Evolutionary conservation across 2,329 filamentous ascomycete genomes (phyloP).

Genomic region (Albifimbria verrucaria): DNA sequence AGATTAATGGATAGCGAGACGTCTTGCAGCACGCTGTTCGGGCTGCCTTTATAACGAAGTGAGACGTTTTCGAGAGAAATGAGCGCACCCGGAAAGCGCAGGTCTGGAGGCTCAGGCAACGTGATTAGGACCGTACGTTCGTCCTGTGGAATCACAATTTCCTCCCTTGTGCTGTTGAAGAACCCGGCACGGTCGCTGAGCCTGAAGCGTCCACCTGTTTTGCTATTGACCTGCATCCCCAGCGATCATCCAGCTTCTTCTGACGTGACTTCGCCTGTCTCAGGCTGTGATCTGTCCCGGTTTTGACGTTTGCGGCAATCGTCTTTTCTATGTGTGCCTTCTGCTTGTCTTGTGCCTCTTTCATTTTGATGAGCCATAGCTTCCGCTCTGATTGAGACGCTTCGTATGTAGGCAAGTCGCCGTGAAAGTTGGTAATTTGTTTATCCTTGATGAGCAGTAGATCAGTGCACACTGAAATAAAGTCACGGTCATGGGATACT

Average conservation of each 20-base stretch:
- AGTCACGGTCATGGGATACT: conserved; percentile 82
- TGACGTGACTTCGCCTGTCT: conserved; percentile 81
- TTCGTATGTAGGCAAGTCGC: conserved; percentile 71
- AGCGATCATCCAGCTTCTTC: conserved; percentile 79
- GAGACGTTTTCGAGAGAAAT: conserved; percentile 67
- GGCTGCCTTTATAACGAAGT: conserved; percentile 56
- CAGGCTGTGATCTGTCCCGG: conserved; percentile 80
- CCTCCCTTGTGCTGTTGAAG: conserved; percentile 55
- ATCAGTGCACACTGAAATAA: conserved; percentile 74
- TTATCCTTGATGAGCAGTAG: conserved; percentile 73
- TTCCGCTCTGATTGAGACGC: conserved; percentile 64
- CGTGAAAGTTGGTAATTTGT: conserved; percentile 69
- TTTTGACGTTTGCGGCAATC: conserved; percentile 70
- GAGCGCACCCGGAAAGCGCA: conserved; percentile 72
- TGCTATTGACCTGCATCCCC: conserved; percentile 69
- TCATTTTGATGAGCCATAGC: conserved; percentile 68
- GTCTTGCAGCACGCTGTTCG: conserved; percentile 51
- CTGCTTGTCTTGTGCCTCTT: conserved; percentile 78
- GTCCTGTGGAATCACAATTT: conserved; percentile 68
- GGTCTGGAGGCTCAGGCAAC: conserved; percentile 62
- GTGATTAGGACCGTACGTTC: conserved; percentile 54
- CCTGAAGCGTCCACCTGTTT: conserved; percentile 70
- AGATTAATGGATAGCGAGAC: conserved; percentile 67
- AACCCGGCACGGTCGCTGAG: conserved; percentile 70
- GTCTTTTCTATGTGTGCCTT: conserved; percentile 77